These are phyloP conservation scores for Halophytophthora batemanensis DNA, from an alignment of 352 stramenopile species.

Conservation along the genomic window DNA sequence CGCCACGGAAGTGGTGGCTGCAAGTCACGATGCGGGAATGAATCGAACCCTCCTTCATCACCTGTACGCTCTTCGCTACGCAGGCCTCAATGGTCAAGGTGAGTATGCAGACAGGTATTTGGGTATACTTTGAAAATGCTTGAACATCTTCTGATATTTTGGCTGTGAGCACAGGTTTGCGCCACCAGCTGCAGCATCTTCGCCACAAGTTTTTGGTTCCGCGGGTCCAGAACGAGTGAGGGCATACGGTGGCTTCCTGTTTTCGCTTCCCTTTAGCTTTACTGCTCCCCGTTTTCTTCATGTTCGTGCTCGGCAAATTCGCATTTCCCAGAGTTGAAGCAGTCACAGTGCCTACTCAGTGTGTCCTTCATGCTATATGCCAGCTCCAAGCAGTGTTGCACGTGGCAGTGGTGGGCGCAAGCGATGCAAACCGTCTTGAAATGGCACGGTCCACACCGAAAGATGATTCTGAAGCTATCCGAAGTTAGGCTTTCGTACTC, in stretches of 20 bases:
- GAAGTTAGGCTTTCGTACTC: constrained; percentile 62
- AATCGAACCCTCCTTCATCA: constrained; percentile 69
- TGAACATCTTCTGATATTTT: constrained; percentile 1
- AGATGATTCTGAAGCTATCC: constrained; percentile 74
- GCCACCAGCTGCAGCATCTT: constrained; percentile 68
- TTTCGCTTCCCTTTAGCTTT: constrained; percentile 1
- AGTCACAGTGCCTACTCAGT: constrained; percentile 52
- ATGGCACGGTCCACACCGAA: constrained; percentile 52
- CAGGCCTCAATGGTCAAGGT: constrained; percentile 59
- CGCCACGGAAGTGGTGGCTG: constrained; percentile 5
- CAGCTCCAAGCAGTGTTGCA: constrained; percentile 59
- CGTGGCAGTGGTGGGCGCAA: constrained; percentile 63
- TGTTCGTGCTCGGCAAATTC: constrained; percentile 22
- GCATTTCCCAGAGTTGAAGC: constrained; percentile 34
- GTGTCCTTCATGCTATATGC: constrained; percentile 53
- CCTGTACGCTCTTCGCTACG: constrained; percentile 64
- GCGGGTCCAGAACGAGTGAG: constrained; percentile 12
- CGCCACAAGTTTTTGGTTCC: constrained; percentile 44
- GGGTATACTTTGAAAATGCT: background rate
- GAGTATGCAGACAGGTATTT: background rate
- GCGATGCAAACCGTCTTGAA: constrained; percentile 57
- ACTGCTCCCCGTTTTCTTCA: background rate
- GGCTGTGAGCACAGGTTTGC: constrained; percentile 39
- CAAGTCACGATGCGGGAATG: constrained; percentile 12
- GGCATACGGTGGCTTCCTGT: background rate